A percentile compares a stretch with the other conserved stretches of the same genome.
Conservation (phyloP, 257 asterid species). For the Solanum microdontum region DNA sequence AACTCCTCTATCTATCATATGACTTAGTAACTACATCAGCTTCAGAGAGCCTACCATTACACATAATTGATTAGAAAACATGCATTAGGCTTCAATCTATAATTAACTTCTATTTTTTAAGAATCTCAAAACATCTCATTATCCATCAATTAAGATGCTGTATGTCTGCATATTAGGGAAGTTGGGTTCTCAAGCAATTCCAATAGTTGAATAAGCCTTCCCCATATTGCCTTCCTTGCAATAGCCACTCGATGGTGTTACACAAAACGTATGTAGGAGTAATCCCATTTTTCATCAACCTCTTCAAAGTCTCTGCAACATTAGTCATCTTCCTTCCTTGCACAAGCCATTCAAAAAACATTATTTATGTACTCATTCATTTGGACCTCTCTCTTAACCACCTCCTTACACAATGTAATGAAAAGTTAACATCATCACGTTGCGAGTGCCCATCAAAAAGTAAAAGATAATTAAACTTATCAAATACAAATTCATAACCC, state of each 20-base stretch:
- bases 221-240: slow-evolving; percentile 40
- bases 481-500: background rate
- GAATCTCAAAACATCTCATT: slow-evolving; percentile 49
- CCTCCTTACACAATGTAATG: slow-evolving; percentile 42
- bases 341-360: slow-evolving; percentile 45
- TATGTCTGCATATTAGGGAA: slow-evolving; percentile 48
- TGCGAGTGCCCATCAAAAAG: slow-evolving; percentile 50
- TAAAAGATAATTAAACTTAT: background rate
- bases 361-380: slow-evolving; percentile 36
- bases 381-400: slow-evolving; percentile 29
- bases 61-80: slow-evolving; percentile 53
- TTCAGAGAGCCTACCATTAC: background rate
- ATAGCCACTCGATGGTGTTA: slow-evolving; percentile 47
- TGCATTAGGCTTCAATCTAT: slow-evolving; percentile 39
- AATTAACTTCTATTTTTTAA: slow-evolving; percentile 45
- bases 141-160: slow-evolving; percentile 52
- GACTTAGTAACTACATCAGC: background rate
- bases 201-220: slow-evolving; percentile 33
- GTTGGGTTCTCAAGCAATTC: slow-evolving; percentile 29
- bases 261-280: slow-evolving; percentile 28
- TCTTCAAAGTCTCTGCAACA: slow-evolving; percentile 38
- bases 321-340: slow-evolving; percentile 38
- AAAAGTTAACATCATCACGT: slow-evolving; percentile 39
- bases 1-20: slow-evolving; percentile 1
- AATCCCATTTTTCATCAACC: slow-evolving; percentile 13